Conservation (phyloP, 176 grass and related monocot genomes). For the Alopecurus myosuroides region DNA sequence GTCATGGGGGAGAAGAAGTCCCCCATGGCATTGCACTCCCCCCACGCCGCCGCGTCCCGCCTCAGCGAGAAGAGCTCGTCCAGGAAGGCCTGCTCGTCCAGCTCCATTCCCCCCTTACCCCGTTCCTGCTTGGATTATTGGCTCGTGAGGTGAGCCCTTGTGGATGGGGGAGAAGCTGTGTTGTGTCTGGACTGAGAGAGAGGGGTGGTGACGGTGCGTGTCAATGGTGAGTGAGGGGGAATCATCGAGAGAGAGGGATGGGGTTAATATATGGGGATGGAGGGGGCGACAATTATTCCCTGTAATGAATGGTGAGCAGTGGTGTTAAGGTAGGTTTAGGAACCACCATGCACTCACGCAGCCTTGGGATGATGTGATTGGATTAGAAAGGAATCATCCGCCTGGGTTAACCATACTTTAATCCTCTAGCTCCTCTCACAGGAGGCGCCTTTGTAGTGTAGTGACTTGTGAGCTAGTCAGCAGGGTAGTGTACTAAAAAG, state of each 20-base stretch:
- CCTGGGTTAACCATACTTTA: not conserved
- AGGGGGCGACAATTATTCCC: constrained; percentile 59
- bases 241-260: not conserved
- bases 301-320: constrained; percentile 35
- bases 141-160: not conserved
- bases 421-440: not conserved
- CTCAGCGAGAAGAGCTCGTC: constrained; percentile 82
- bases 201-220: not conserved
- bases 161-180: not conserved
- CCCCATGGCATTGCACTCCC: constrained; percentile 73
- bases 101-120: constrained; percentile 44
- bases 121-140: not conserved
- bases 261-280: constrained; percentile 40
- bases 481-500: too few relatives aligned
- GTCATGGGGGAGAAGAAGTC: constrained; percentile 68
- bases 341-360: not conserved
- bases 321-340: constrained; percentile 3
- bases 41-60: constrained; percentile 54
- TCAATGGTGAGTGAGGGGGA: not conserved
- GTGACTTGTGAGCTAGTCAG: too few relatives aligned
- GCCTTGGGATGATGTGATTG: constrained; percentile 4
- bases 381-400: constrained; percentile 28
- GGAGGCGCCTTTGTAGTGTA: constrained; percentile 6
- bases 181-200: not conserved
- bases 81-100: constrained; percentile 85